Base-by-base conservation (phyloP, 176 grass and related monocot species). In the Puccinellia tenuiflora region DNA sequence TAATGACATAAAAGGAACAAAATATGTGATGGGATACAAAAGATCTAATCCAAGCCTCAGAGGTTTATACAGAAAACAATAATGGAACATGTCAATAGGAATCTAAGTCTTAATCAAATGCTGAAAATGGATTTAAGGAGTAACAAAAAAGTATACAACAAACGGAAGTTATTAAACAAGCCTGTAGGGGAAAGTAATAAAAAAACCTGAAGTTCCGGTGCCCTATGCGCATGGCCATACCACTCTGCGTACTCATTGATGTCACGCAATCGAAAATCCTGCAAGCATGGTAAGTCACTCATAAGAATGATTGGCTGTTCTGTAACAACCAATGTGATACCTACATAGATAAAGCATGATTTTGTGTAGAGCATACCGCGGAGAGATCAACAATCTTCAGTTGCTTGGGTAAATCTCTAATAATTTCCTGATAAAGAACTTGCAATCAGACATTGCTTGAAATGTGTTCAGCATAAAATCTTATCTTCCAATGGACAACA, bases 371-470 rank as follows among this genome's bases (percentile, higher is more conserved):
- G 61, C 80, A 85, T 95, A 99, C 96, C 67, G 96, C 96, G 5
- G 93, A 99, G 77, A 99, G 96, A 92, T 99, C 93, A 75, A 99
- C 96, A 85, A 96, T 90, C 88, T 96, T 99, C 55, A 99, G 88
- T 16, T 82, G 76, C 47, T 80, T 38, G 20, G 96, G 96, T 82
- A 99, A 88, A 10, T 80, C 85, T 86, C 92, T 93, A 60, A 99
- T 96, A 74, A 98, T 98, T 81, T 98, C 96, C 96, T 98, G 81
- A 68, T 75, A 73, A 86, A 18, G 21, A 45, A 76, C 69, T 70
- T 45, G 30, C 28, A 64, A 52, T 85, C 30, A 91, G 29, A 63
- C 29, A 64, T 38, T 15, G 24, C 29, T 59, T 63, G 2, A 21
- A 37, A 77, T 26, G 39, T 13, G 43, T 72, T 35, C 48, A 18